Evolutionary conservation across 768 basidiomycete species (phyloP).

Genomic region (Kwoniella sp.): DNA sequence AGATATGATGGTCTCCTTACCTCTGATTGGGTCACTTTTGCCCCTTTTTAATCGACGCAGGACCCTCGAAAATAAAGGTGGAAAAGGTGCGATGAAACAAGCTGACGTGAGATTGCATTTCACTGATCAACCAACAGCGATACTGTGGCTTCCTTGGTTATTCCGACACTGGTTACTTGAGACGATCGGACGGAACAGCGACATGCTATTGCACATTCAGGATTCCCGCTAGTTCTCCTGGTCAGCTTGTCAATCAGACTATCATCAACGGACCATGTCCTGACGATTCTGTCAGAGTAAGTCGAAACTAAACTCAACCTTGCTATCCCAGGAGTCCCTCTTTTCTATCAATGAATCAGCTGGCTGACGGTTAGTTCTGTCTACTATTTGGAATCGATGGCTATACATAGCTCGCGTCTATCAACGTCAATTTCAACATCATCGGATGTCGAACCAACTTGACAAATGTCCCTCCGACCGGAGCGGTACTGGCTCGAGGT

Average conservation of each 20-base stretch:
- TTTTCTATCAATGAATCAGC: too few relatives aligned
- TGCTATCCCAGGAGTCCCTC: too few relatives aligned
- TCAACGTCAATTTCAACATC: conserved; percentile 1
- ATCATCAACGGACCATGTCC: background rate
- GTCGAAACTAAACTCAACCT: too few relatives aligned
- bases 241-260: background rate
- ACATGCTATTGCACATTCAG: background rate
- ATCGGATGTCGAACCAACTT: background rate
- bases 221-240: background rate
- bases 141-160: background rate
- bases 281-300: background rate
- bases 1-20: too few relatives aligned
- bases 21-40: too few relatives aligned
- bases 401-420: background rate
- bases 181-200: background rate
- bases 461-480: background rate
- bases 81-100: too few relatives aligned
- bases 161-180: background rate
- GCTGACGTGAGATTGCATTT: background rate
- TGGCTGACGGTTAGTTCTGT: too few relatives aligned
- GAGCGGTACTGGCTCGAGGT: background rate
- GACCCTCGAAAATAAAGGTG: too few relatives aligned
- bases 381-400: too few relatives aligned
- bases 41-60: too few relatives aligned
- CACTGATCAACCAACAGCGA: background rate